These are phyloP conservation scores for Xylariomycetidae sp. DNA, from an alignment of 2,329 filamentous ascomycete species.

Conservation along the genomic window DNA sequence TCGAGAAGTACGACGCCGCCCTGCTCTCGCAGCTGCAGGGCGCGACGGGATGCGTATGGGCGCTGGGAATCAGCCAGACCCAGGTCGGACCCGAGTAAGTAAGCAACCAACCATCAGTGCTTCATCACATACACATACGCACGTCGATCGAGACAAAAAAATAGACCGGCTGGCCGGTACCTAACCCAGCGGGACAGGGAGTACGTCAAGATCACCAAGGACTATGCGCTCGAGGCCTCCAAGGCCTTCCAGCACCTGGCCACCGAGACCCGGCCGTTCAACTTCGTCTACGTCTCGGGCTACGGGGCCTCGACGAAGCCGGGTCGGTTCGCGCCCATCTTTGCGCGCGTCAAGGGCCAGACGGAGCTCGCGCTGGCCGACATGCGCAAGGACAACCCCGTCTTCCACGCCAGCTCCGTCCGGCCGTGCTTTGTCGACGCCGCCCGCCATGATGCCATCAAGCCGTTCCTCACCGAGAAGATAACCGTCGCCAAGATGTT, in stretches of 20 bases:
- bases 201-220: slow-evolving; percentile 64
- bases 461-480: slow-evolving; percentile 35
- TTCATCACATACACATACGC: background rate
- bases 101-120: background rate
- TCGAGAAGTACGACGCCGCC: slow-evolving; percentile 51
- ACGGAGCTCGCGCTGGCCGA: slow-evolving; percentile 56
- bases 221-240: slow-evolving; percentile 56
- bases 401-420: slow-evolving; percentile 51
- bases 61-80: slow-evolving; percentile 60
- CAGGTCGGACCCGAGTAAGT: slow-evolving; percentile 54
- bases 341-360: slow-evolving; percentile 62
- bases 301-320: slow-evolving; percentile 55
- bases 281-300: slow-evolving; percentile 69
- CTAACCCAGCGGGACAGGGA: slow-evolving; percentile 33
- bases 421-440: slow-evolving; percentile 58
- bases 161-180: background rate
- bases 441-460: slow-evolving; percentile 34
- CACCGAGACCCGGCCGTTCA: slow-evolving; percentile 46
- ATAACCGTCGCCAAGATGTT: slow-evolving; percentile 12
- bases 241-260: slow-evolving; percentile 31
- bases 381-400: slow-evolving; percentile 38
- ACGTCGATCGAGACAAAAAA: background rate
- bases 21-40: slow-evolving; percentile 57
- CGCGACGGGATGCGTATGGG: slow-evolving; percentile 69
- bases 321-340: slow-evolving; percentile 50